Evolutionary conservation across 2,329 filamentous ascomycete species (phyloP).

Genomic region (Ramichloridium luteum): DNA sequence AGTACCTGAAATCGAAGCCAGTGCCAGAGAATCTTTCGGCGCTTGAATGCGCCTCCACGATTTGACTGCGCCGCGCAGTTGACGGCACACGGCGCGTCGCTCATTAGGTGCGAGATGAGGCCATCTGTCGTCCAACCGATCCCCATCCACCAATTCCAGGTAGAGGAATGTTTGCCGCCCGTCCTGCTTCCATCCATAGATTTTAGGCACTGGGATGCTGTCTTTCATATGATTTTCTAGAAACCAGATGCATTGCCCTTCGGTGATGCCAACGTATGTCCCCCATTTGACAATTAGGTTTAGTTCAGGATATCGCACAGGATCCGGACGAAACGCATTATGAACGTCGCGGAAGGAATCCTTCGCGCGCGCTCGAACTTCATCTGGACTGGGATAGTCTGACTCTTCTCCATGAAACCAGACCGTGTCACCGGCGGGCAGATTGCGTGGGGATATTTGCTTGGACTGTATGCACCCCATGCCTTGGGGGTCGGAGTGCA

Average conservation of each 20-base stretch:
- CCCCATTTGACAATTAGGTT: constrained; percentile 4
- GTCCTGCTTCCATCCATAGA: constrained; percentile 3
- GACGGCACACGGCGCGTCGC: background rate
- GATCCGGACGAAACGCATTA: constrained; percentile 2
- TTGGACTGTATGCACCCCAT: background rate
- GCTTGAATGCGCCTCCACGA: constrained; percentile 1
- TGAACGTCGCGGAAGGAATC: background rate
- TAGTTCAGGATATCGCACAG: background rate
- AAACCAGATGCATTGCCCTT: constrained; percentile 4
- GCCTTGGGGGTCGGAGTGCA: no score
- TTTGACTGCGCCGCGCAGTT: constrained; percentile 1
- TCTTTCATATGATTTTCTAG: background rate
- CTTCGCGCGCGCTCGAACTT: constrained; percentile 1
- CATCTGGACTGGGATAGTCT: background rate
- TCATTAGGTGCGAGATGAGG: background rate
- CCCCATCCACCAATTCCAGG: constrained; percentile 2
- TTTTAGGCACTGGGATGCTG: constrained; percentile 1
- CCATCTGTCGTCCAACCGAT: constrained; percentile 1
- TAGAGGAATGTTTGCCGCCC: constrained; percentile 4
- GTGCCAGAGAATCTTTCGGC: background rate
- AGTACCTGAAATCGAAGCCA: background rate
- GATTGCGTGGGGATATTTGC: background rate
- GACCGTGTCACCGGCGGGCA: background rate
- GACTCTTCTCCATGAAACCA: background rate
- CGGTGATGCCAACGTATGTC: constrained; percentile 1